Percentiles rank a stretch among this genome's conserved stretches.
Evolutionary conservation across 306 rosid species (phyloP).

Genomic region (Glycine soja): DNA sequence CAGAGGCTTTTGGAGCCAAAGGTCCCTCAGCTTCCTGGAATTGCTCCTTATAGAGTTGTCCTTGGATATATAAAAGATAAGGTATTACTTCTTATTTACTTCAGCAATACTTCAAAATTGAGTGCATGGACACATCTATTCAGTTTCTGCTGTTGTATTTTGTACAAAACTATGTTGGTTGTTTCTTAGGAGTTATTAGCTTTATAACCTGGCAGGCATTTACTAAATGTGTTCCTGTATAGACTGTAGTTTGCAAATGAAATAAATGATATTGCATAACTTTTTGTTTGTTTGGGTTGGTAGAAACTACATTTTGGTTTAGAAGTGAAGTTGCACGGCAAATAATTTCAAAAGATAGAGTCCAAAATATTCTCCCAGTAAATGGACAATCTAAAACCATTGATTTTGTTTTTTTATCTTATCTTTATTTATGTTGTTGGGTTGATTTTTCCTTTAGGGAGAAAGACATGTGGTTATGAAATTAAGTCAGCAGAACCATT

Average conservation of each 20-base stretch:
- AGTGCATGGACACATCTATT: constrained; percentile 27
- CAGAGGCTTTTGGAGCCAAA: constrained; percentile 90
- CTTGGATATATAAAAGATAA: constrained; percentile 79
- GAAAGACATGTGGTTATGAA: constrained; percentile 7
- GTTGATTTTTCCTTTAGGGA: not conserved
- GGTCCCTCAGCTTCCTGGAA: constrained; percentile 65
- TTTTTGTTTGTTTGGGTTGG: not conserved
- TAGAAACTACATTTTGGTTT: constrained; percentile 15
- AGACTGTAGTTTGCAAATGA: no score
- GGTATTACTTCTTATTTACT: constrained; percentile 56
- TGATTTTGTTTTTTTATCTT: not conserved
- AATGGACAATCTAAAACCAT: constrained; percentile 1
- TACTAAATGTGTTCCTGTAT: no score
- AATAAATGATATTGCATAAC: no score
- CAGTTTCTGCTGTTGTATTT: constrained; percentile 23
- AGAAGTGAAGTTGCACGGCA: constrained; percentile 10
- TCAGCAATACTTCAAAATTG: constrained; percentile 25
- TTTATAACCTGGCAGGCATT: not conserved
- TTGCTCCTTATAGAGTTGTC: constrained; percentile 82
- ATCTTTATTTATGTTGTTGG: constrained; percentile 2
- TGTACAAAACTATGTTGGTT: constrained; percentile 21
- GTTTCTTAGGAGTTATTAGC: not conserved
- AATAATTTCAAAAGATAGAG: constrained; percentile 7
- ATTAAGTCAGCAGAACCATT: constrained; percentile 9
- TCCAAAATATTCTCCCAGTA: constrained; percentile 4